Conservation (phyloP, 1,139 yeast species). For the Spathaspora sp. region DNA sequence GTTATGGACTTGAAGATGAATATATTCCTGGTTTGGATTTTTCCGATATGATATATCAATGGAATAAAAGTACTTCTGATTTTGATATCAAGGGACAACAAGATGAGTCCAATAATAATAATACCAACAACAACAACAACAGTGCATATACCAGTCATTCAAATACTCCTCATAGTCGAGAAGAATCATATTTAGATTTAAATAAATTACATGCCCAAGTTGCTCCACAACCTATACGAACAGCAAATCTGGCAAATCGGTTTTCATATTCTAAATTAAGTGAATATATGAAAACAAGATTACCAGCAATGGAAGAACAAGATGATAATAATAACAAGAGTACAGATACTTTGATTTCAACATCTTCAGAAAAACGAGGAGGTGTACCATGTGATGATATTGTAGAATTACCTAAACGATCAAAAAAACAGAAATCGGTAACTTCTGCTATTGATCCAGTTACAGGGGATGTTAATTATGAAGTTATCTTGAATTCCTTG, state of each 20-base stretch:
- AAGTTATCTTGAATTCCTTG: constrained; percentile 39
- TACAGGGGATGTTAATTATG: constrained; percentile 36
- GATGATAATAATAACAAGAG: constrained; percentile 5
- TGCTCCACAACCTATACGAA: constrained; percentile 44
- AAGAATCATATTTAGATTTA: constrained; percentile 40
- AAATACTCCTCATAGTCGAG: constrained; percentile 28
- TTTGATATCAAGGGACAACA: constrained; percentile 10
- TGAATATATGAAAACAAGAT: constrained; percentile 28
- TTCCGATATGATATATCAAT: constrained; percentile 39
- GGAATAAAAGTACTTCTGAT: constrained; percentile 26
- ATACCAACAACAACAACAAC: constrained; percentile 1
- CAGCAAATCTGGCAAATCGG: constrained; percentile 10
- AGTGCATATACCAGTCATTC: constrained; percentile 17
- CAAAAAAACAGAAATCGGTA: constrained; percentile 23
- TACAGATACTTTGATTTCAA: constrained; percentile 9
- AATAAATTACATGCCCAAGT: constrained; percentile 49
- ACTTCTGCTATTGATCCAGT: constrained; percentile 18
- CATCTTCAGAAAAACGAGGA: constrained; percentile 5
- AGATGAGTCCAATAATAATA: constrained; percentile 1
- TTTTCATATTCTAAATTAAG: constrained; percentile 26
- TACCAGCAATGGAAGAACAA: constrained; percentile 3
- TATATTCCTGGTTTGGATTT: constrained; percentile 68
- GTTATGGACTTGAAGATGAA: constrained; percentile 63
- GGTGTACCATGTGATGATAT: constrained; percentile 4
- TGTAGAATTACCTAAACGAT: constrained; percentile 8